Evolutionary conservation across 139 green algal species (phyloP), one percentile per base, ranked within the genome.

Genomic region (Asterochloris sp.): DNA sequence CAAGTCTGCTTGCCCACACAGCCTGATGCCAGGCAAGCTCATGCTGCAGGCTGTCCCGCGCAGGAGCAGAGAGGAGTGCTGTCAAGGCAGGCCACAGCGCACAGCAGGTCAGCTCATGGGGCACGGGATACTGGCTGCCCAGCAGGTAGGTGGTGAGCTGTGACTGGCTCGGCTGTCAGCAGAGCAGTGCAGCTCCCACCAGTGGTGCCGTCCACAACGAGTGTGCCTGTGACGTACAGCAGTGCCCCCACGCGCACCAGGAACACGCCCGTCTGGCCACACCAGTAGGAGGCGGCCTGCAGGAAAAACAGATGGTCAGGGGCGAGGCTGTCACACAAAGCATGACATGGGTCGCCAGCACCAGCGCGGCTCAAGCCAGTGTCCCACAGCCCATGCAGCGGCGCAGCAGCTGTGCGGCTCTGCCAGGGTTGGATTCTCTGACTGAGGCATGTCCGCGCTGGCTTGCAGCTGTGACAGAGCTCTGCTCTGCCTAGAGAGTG

Each of bases 281-380:
- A 47, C 76, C 76, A 80, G 11, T 69, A 69, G 24, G 76, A 80
- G 13, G 16, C 38, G 12, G 61, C 76, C 76, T 80, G 60, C 24
- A 60, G 23, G 0, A 28, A 38, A n/a, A 54, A 6, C 38, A 54
- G 38, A 54, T 54, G 38, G 38, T 10, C 38, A 54, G 38, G 38
- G 38, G 38, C 6, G 38, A 54, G 6, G 38, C 38, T 6, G 6
- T 54, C 38, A 54, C 38, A 54, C 38, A 10, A 10, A 10, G 4
- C 6, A 6, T 54, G 38, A 54, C 4, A 54, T 54, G 38, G 6
- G 38, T 6, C 38, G 38, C 38, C 6, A 6, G 38, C 38, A 54
- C 38, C 38, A 54, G 38, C 38, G 6, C 38, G 6, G 38, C 4
- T 54, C 38, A 54, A 54, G 38, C 38, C 38, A 54, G 4, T 6